Evolutionary conservation across 2,329 filamentous ascomycete genomes (phyloP).

Genomic region (Paecilomyces formosus): DNA sequence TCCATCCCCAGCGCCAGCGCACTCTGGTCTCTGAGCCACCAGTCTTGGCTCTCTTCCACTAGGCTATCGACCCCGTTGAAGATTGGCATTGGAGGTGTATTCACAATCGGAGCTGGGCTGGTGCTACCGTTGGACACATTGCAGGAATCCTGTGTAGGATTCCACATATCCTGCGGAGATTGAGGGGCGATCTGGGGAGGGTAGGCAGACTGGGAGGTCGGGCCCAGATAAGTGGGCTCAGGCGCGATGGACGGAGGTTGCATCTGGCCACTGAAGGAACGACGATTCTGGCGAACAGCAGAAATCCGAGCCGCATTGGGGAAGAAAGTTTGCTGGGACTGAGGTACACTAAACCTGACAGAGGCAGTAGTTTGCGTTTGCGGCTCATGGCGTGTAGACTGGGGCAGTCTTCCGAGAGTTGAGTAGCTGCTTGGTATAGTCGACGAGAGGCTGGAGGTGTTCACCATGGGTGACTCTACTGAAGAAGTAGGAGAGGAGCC

Average conservation of each 20-base stretch:
- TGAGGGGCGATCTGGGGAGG: conserved; percentile 13
- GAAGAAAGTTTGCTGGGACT: conserved; percentile 7
- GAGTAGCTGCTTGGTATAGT: conserved; percentile 1
- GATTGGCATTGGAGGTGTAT: conserved; percentile 41
- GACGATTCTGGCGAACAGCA: conserved; percentile 12
- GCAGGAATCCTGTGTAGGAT: conserved; percentile 16
- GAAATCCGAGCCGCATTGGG: conserved; percentile 12
- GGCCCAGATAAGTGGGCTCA: conserved; percentile 26
- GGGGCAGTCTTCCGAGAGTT: neutral
- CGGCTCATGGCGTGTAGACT: conserved; percentile 1
- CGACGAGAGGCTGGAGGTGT: conserved; percentile 8
- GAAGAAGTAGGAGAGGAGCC: conserved; percentile 23
- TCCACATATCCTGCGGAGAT: conserved; percentile 27
- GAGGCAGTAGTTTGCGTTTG: conserved; percentile 6
- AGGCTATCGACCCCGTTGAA: conserved; percentile 56
- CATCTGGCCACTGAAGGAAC: conserved; percentile 11
- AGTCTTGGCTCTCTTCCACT: conserved; percentile 57
- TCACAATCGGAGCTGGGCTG: conserved; percentile 27
- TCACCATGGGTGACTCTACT: conserved; percentile 15
- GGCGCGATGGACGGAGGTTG: conserved; percentile 16
- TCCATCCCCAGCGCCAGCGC: conserved; percentile 55
- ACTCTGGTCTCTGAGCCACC: conserved; percentile 57
- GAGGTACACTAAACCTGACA: conserved; percentile 8
- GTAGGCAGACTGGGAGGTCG: conserved; percentile 14
- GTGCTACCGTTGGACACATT: conserved; percentile 14